Conservation (phyloP, 257 asterid genomes). For the Salvia splendens region DNA sequence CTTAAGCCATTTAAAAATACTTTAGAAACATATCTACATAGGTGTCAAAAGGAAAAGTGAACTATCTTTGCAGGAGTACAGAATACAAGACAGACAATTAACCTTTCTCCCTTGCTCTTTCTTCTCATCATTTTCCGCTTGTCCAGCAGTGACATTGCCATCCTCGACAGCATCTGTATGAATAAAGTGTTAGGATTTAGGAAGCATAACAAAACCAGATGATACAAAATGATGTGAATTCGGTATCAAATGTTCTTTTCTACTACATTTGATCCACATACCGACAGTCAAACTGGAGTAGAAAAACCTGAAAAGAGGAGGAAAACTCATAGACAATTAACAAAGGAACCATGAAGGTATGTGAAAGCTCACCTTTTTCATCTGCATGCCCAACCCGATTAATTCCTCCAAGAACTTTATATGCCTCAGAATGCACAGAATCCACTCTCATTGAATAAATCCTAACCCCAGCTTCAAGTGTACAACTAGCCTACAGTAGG, state of each 20-base stretch:
- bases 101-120: constrained; percentile 83
- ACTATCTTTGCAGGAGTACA: neutral
- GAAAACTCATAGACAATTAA: neutral
- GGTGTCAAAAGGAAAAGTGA: neutral
- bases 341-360: constrained; percentile 20
- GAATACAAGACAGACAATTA: constrained; percentile 24
- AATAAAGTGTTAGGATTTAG: neutral
- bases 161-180: constrained; percentile 52
- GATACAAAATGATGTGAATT: too few species aligned
- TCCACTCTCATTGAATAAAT: constrained; percentile 97
- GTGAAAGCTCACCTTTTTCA: constrained; percentile 61
- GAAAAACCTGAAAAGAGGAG: constrained; percentile 4
- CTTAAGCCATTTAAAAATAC: neutral
- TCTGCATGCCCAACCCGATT: constrained; percentile 87
- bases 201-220: too few species aligned
- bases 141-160: constrained; percentile 42
- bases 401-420: constrained; percentile 96
- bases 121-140: constrained; percentile 49
- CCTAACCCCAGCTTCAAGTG: constrained; percentile 98
- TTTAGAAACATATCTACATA: neutral
- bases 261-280: too few species aligned
- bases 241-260: too few species aligned
- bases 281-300: too few species aligned
- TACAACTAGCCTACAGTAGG: constrained; percentile 86
- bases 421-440: constrained; percentile 93